Evolutionary conservation across 2,329 filamentous ascomycete genomes (phyloP).

Genomic region (Pestalotiopsis fici): DNA sequence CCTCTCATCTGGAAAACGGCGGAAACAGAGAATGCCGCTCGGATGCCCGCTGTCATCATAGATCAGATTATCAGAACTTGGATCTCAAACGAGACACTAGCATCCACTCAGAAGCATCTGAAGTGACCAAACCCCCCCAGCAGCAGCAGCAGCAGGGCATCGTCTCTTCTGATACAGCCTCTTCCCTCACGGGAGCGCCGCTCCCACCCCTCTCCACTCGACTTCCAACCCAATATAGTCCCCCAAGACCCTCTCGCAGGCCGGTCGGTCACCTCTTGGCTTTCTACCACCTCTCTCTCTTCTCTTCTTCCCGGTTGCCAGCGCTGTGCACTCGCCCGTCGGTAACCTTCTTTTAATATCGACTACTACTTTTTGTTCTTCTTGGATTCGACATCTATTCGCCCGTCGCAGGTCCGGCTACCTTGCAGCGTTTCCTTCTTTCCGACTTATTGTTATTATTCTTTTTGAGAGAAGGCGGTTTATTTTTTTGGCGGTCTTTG

Average conservation of each 20-base stretch:
- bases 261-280: conserved; percentile 22
- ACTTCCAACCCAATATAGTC: conserved; percentile 39
- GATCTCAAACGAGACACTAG: conserved; percentile 46
- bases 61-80: conserved; percentile 52
- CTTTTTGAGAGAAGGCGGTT: too few relatives aligned
- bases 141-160: conserved; percentile 31
- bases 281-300: conserved; percentile 30
- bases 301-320: conserved; percentile 30
- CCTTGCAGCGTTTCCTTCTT: conserved; percentile 36
- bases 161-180: conserved; percentile 40
- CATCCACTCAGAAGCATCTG: conserved; percentile 39
- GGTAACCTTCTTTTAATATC: conserved; percentile 55
- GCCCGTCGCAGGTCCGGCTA: conserved; percentile 54
- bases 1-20: conserved; percentile 12
- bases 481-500: too few relatives aligned
- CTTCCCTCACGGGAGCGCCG: conserved; percentile 38
- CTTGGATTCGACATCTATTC: conserved; percentile 29
- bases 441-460: conserved; percentile 14
- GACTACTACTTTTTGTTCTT: conserved; percentile 21
- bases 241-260: conserved; percentile 21
- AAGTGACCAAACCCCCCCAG: conserved; percentile 32
- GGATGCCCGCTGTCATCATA: conserved; percentile 56
- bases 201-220: conserved; percentile 16
- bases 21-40: conserved; percentile 43
- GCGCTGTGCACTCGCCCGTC: conserved; percentile 54